phyloP scores from a whole-genome alignment of 1,284 basidiomycete species.

The Lentinula novae-zelandiae region DNA sequence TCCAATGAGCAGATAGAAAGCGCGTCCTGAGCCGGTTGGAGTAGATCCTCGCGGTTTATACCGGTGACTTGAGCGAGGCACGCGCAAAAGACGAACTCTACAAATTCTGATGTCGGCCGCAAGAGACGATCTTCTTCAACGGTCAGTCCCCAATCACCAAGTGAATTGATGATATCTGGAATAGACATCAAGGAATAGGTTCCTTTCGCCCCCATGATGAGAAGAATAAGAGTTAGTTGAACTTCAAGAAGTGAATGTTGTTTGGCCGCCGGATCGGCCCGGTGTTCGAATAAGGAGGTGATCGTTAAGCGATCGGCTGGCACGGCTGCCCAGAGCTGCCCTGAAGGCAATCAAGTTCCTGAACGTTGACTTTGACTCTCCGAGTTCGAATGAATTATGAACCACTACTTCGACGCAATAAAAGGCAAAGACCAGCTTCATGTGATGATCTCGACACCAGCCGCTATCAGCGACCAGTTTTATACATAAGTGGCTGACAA shows the following conservation, averaged over 20 bases:
- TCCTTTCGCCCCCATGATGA: constrained; percentile 34
- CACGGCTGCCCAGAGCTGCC: too few relatives aligned
- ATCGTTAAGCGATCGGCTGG: too few relatives aligned
- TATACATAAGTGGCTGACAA: background rate
- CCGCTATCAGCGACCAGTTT: background rate
- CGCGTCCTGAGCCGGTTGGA: constrained; percentile 54
- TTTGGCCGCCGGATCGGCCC: too few relatives aligned
- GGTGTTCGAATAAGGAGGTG: too few relatives aligned
- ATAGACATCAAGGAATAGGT: constrained; percentile 63
- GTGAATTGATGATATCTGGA: constrained; percentile 56
- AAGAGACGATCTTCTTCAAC: constrained; percentile 68
- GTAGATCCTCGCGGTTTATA: constrained; percentile 56
- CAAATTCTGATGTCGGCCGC: constrained; percentile 67
- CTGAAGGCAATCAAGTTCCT: too few relatives aligned
- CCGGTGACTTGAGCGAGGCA: constrained; percentile 72
- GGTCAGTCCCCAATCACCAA: constrained; percentile 62
- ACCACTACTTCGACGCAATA: too few relatives aligned
- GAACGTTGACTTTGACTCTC: too few relatives aligned
- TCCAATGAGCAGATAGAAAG: constrained; percentile 49
- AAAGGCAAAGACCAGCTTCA: too few relatives aligned
- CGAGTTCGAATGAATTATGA: too few relatives aligned
- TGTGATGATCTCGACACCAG: background rate
- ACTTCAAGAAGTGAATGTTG: too few relatives aligned
- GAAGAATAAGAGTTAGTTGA: too few relatives aligned
- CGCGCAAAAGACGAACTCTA: constrained; percentile 62